Conservation (phyloP, 1,284 basidiomycete species). For the Malassezia sympodialis region DNA sequence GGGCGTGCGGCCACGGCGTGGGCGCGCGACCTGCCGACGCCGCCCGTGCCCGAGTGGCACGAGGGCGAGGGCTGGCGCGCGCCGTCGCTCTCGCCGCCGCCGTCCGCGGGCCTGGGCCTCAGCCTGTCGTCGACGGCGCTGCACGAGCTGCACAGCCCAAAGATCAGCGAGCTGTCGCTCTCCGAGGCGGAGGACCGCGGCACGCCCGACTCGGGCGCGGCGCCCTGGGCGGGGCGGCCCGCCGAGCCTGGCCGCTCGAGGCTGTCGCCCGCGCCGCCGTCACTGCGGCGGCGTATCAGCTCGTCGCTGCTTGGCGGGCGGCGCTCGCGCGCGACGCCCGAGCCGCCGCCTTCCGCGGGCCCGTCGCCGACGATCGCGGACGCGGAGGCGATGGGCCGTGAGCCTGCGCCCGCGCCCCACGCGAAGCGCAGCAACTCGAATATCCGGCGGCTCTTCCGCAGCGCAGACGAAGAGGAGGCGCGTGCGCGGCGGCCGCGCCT, state of each 20-base stretch:
- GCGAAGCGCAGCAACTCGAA: background rate
- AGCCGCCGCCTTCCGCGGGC: background rate
- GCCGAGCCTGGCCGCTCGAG: no score
- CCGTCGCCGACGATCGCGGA: background rate
- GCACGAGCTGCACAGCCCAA: background rate
- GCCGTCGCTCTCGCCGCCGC: background rate
- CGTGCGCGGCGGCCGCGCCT: background rate
- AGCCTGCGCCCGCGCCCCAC: background rate
- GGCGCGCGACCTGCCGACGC: background rate
- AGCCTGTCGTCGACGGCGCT: background rate
- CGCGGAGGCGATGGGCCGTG: background rate
- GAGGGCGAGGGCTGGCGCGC: background rate
- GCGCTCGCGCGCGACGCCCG: background rate
- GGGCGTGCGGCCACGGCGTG: background rate
- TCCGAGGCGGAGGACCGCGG: background rate
- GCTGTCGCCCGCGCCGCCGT: background rate
- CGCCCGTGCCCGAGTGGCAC: background rate
- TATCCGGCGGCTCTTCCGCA: conserved; percentile 13
- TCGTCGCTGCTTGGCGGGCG: background rate
- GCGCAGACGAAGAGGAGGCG: background rate
- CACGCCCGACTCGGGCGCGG: background rate
- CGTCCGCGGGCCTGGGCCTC: background rate
- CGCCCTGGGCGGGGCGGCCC: no score
- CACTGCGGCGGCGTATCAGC: background rate
- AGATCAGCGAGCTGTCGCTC: background rate